A percentile compares a stretch with the other conserved stretches of the same genome.
These are phyloP conservation scores for Cryphonectria nitschkei DNA, from an alignment of 2,329 filamentous ascomycete genomes.

Conservation along the genomic window DNA sequence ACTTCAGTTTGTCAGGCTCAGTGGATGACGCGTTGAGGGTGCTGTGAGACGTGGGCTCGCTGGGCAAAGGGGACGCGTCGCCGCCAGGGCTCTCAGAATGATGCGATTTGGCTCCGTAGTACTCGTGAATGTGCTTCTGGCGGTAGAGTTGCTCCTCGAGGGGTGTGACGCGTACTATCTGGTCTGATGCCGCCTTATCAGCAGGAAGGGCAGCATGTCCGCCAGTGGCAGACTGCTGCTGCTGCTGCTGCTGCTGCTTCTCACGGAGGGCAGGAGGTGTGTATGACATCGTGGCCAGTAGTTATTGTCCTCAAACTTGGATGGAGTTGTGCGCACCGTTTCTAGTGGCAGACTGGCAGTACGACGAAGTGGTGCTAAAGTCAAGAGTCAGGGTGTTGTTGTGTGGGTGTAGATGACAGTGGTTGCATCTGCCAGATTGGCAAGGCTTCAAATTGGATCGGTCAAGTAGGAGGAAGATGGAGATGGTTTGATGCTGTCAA, in stretches of 20 bases:
- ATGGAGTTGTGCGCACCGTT: not conserved
- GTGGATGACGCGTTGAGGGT: slow-evolving; percentile 1
- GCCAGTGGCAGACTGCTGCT: not conserved
- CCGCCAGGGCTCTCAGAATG: not conserved
- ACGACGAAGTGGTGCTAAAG: not conserved
- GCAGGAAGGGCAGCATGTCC: not conserved
- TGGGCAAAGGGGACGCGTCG: too few species aligned
- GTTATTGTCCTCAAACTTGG: not conserved
- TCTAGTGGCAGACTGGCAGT: not conserved
- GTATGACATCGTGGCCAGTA: not conserved
- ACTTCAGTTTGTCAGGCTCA: not conserved
- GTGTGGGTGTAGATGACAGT: too few species aligned
- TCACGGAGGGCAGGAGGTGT: not conserved
- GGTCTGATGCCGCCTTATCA: not conserved
- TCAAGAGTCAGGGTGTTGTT: too few species aligned
- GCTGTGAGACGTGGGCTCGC: not conserved
- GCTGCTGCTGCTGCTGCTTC: not conserved
- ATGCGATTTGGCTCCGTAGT: not conserved
- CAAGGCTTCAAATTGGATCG: too few species aligned
- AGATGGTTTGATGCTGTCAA: not conserved
- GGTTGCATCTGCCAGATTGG: too few species aligned
- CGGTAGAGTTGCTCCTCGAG: not conserved
- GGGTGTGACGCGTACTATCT: not conserved
- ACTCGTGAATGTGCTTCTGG: not conserved
- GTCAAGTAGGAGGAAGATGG: not conserved